Evolutionary conservation across 495 filamentous ascomycete genomes (phyloP).

Genomic region (Neurospora cerealis): DNA sequence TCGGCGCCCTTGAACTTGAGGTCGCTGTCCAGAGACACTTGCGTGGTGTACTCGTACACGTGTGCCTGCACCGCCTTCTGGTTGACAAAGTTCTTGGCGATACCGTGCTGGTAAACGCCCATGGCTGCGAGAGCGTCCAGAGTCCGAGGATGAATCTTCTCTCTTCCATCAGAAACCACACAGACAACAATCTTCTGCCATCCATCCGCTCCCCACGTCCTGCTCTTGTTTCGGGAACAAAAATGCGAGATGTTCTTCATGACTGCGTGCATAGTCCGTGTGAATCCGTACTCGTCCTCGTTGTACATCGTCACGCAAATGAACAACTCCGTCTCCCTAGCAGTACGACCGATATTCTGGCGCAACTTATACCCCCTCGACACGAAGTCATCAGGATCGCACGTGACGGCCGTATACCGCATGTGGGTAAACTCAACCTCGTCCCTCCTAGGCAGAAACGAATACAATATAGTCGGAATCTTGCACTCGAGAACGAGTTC

Average conservation of each 20-base stretch:
- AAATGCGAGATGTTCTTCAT: conserved; percentile 98
- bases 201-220: conserved; percentile 93
- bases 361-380: conserved; percentile 82
- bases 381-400: conserved; percentile 92
- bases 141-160: conserved; percentile 89
- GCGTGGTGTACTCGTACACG: conserved; percentile 98
- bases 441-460: conserved; percentile 83
- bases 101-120: conserved; percentile 97
- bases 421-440: conserved; percentile 98
- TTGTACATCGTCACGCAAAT: conserved; percentile 99
- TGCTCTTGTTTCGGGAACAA: conserved; percentile 80
- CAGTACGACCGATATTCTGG: conserved; percentile 81
- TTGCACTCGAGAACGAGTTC: conserved; percentile 98
- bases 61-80: conserved; percentile 74
- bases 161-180: conserved; percentile 86
- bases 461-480: conserved; percentile 94
- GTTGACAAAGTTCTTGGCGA: conserved; percentile 98
- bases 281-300: conserved; percentile 92
- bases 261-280: conserved; percentile 95
- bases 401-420: conserved; percentile 99
- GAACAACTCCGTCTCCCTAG: conserved; percentile 93
- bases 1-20: conserved; percentile 98
- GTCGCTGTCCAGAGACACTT: conserved; percentile 90
- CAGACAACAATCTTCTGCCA: conserved; percentile 99
- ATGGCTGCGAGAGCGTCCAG: conserved; percentile 94